Evolutionary conservation across 352 stramenopile genomes (phyloP).

Genomic region (Globisporangium parvum): DNA sequence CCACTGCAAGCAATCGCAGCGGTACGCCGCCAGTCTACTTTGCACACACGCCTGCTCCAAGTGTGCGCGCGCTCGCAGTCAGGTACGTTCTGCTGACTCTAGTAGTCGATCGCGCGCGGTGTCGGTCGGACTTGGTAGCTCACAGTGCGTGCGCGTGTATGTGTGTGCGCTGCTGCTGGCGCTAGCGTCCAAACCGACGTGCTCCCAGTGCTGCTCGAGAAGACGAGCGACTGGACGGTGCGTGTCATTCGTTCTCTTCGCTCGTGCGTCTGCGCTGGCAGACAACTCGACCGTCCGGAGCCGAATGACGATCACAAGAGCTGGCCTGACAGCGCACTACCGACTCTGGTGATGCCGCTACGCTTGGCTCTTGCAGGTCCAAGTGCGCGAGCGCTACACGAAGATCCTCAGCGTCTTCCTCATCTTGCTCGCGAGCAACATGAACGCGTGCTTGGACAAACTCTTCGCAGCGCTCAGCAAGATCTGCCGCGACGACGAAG

Average conservation of each 20-base stretch:
- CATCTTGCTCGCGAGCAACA: constrained; percentile 53
- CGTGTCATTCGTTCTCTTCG: neutral
- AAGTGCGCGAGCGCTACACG: constrained; percentile 69
- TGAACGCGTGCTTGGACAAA: constrained; percentile 70
- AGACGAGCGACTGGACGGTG: constrained; percentile 73
- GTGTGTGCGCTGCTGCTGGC: neutral
- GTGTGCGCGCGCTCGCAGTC: constrained; percentile 31
- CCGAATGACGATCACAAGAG: too few relatives aligned
- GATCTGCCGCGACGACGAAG: constrained; percentile 73
- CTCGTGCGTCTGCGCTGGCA: too few relatives aligned
- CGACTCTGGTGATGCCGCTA: neutral
- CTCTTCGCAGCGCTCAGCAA: constrained; percentile 67
- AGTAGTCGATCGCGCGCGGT: neutral
- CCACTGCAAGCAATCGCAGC: neutral
- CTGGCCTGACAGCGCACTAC: too few relatives aligned
- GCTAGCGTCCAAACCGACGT: constrained; percentile 38
- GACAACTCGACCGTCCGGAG: too few relatives aligned
- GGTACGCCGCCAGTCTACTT: constrained; percentile 41
- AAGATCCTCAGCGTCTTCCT: constrained; percentile 63
- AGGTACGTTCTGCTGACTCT: constrained; percentile 14
- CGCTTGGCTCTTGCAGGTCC: constrained; percentile 22
- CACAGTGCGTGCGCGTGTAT: neutral
- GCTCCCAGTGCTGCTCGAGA: constrained; percentile 54
- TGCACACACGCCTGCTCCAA: constrained; percentile 36
- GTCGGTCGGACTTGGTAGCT: neutral